phyloP scores from a whole-genome alignment of 31 red algal genomes.

The Odonthalia washingtoniensis region DNA sequence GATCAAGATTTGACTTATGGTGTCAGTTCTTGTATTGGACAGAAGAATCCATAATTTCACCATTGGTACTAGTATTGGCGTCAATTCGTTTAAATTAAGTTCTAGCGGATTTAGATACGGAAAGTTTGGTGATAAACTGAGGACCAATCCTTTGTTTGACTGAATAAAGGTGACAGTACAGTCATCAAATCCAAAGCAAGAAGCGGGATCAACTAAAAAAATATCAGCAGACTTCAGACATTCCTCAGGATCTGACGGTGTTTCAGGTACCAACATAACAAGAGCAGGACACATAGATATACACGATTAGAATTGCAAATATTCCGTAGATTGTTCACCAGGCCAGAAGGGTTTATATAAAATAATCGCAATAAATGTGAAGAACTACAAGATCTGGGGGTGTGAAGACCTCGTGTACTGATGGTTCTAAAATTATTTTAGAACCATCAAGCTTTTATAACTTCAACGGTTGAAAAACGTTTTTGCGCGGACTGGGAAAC shows the following conservation, averaged over 20 bases:
- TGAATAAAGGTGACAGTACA: slow-evolving; percentile 42
- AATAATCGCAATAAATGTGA: slow-evolving; percentile 51
- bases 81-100: neutral
- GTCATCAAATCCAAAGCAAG: slow-evolving; percentile 66
- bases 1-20: slow-evolving; percentile 42
- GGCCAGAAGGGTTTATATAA: slow-evolving; percentile 35
- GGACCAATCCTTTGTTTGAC: neutral
- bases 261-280: slow-evolving; percentile 41
- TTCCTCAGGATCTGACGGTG: slow-evolving; percentile 53
- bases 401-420: neutral
- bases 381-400: slow-evolving; percentile 25
- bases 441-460: no score
- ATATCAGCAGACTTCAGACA: slow-evolving; percentile 40
- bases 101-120: neutral
- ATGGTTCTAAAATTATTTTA: slow-evolving; percentile 28
- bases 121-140: neutral
- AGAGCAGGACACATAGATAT: slow-evolving; percentile 49
- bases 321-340: slow-evolving; percentile 30
- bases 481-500: slow-evolving; percentile 13
- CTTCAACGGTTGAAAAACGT: slow-evolving; percentile 7
- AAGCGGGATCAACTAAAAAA: slow-evolving; percentile 46
- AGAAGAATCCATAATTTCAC: slow-evolving; percentile 60
- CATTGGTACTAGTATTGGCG: neutral
- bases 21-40: slow-evolving; percentile 28
- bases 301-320: slow-evolving; percentile 33